These are phyloP conservation scores for Candida oleophila DNA, from an alignment of 805 yeast genomes.

Conservation along the genomic window DNA sequence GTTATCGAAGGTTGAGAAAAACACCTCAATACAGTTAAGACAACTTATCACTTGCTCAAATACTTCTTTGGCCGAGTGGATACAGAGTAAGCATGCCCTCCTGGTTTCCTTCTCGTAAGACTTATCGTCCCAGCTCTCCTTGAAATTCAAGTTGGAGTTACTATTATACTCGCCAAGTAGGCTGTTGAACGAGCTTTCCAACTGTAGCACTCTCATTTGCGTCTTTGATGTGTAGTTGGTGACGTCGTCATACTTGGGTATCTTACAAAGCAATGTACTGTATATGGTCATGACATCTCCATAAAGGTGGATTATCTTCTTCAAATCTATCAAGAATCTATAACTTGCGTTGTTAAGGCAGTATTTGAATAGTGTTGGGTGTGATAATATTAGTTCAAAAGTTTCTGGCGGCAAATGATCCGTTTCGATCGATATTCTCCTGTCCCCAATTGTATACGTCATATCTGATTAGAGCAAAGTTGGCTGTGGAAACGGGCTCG, in stretches of 20 bases:
- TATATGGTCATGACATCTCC: slow-evolving; percentile 39
- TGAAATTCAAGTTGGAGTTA: neutral
- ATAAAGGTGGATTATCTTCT: slow-evolving; percentile 35
- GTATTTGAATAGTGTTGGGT: slow-evolving; percentile 28
- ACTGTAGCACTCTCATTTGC: slow-evolving; percentile 16
- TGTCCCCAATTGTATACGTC: slow-evolving; percentile 42
- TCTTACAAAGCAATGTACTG: slow-evolving; percentile 35
- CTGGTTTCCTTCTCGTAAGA: slow-evolving; percentile 25
- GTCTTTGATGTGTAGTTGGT: slow-evolving; percentile 28
- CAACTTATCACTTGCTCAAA: slow-evolving; percentile 20
- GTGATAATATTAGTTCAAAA: slow-evolving; percentile 22
- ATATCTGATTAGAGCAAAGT: slow-evolving; percentile 13
- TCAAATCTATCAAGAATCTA: slow-evolving; percentile 24
- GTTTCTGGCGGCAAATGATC: slow-evolving; percentile 14
- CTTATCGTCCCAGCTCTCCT: slow-evolving; percentile 23
- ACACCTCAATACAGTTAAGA: slow-evolving; percentile 36
- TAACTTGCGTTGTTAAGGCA: slow-evolving; percentile 33
- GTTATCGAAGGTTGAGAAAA: slow-evolving; percentile 38
- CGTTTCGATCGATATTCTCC: slow-evolving; percentile 23
- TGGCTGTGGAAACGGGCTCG: neutral
- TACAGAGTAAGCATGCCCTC: slow-evolving; percentile 15
- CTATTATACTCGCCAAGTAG: slow-evolving; percentile 20
- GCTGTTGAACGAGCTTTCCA: slow-evolving; percentile 32
- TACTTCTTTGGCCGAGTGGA: slow-evolving; percentile 14
- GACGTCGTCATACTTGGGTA: slow-evolving; percentile 42